These are phyloP conservation scores for Euphorbia peplus DNA, from an alignment of 345 rosid species.

Conservation along the genomic window DNA sequence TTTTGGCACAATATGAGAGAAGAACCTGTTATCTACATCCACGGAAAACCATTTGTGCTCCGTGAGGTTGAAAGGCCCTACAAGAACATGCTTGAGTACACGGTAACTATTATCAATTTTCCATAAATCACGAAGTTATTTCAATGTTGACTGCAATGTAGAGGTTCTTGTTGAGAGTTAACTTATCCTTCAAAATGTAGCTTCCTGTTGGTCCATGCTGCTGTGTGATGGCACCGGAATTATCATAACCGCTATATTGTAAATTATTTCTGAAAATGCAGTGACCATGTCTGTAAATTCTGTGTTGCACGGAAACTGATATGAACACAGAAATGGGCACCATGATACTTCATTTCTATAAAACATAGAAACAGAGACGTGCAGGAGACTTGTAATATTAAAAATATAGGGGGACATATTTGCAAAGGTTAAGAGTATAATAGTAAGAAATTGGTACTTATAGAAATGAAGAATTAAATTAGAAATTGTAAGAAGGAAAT, in stretches of 20 bases:
- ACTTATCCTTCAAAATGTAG: not conserved
- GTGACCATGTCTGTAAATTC: not conserved
- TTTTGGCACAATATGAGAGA: conserved; percentile 99
- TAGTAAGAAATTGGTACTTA: no score
- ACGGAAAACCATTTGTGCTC: conserved; percentile 95
- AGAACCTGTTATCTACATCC: conserved; percentile 96
- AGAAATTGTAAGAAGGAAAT: no score
- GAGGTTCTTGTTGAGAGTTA: conserved; percentile 5
- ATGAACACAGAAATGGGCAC: no score
- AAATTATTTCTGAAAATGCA: not conserved
- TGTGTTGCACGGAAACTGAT: no score
- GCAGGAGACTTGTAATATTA: no score
- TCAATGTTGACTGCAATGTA: conserved; percentile 4
- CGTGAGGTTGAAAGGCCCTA: conserved; percentile 96
- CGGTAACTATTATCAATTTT: conserved; percentile 46
- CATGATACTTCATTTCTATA: no score
- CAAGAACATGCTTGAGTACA: conserved; percentile 93
- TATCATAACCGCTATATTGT: not conserved
- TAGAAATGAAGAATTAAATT: no score
- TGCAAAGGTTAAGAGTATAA: no score
- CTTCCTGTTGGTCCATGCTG: not conserved
- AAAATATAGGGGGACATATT: no score
- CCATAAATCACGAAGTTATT: not conserved
- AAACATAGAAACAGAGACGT: no score
- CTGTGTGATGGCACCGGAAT: not conserved